phyloP scores from a whole-genome alignment of 176 grass and related monocot genomes.

The Typha latifolia region DNA sequence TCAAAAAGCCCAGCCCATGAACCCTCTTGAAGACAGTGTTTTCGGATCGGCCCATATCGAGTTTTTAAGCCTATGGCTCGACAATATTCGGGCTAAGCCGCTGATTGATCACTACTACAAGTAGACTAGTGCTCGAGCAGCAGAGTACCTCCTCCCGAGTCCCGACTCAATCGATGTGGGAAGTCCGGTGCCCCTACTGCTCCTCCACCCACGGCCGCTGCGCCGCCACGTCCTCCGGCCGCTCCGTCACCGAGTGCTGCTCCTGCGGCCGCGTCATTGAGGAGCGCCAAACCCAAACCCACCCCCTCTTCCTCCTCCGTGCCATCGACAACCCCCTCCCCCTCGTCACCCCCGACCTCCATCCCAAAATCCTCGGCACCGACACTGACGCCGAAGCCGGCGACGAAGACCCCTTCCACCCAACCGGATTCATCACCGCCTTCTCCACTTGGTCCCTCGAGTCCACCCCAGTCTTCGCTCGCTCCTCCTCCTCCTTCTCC shows the following conservation, averaged over 20 bases:
- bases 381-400: not conserved
- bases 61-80: too few species aligned
- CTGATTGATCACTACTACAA: too few species aligned
- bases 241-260: constrained; percentile 70
- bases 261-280: constrained; percentile 65
- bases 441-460: constrained; percentile 95
- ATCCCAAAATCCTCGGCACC: constrained; percentile 2
- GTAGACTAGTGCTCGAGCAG: too few species aligned
- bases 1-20: too few species aligned
- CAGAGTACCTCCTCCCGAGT: too few species aligned
- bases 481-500: constrained; percentile 78
- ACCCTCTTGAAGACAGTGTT: too few species aligned
- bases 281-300: constrained; percentile 65
- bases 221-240: constrained; percentile 44
- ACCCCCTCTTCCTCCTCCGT: constrained; percentile 77
- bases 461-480: constrained; percentile 65
- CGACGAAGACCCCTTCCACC: constrained; percentile 72
- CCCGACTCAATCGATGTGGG: constrained; percentile 14
- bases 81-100: too few species aligned
- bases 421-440: constrained; percentile 80
- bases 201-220: constrained; percentile 41
- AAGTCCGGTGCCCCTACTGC: constrained; percentile 76
- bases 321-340: constrained; percentile 55
- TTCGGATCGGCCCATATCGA: too few species aligned
- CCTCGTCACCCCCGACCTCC: constrained; percentile 83